These are phyloP conservation scores for Drechmeria coniospora DNA, from an alignment of 2,329 filamentous ascomycete genomes.

Conservation along the genomic window DNA sequence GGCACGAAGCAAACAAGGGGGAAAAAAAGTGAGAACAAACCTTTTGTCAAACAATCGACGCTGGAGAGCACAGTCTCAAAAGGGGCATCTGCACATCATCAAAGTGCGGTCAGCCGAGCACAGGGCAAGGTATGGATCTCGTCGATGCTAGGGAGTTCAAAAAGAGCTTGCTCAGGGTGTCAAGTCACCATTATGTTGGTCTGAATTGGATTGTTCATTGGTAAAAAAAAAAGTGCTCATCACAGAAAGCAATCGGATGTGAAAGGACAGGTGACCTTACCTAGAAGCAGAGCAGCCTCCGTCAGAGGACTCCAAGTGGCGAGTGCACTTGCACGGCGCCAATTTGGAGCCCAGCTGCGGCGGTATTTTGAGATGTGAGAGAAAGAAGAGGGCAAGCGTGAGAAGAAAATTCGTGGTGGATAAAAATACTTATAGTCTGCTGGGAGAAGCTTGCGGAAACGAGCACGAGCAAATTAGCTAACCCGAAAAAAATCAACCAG, in stretches of 20 bases:
- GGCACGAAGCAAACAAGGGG: constrained; percentile 5
- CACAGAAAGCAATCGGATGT: constrained; percentile 10
- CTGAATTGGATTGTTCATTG: constrained; percentile 49
- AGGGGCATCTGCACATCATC: too few relatives aligned
- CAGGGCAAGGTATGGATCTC: background rate
- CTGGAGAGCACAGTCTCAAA: too few relatives aligned
- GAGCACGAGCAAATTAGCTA: too few relatives aligned
- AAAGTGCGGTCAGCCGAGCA: constrained; percentile 8
- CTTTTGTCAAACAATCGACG: constrained; percentile 26
- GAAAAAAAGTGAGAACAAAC: constrained; percentile 20
- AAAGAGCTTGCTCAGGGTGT: constrained; percentile 36
- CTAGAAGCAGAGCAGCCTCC: constrained; percentile 3
- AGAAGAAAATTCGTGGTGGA: background rate
- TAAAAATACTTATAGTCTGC: too few relatives aligned
- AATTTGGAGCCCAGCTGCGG: constrained; percentile 2
- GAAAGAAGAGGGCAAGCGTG: constrained; percentile 4
- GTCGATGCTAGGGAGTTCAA: too few relatives aligned
- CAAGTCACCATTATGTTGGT: constrained; percentile 40
- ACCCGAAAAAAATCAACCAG: too few relatives aligned
- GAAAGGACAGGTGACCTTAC: constrained; percentile 2
- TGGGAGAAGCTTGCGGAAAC: too few relatives aligned
- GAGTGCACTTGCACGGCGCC: constrained; percentile 8
- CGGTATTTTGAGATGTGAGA: constrained; percentile 9
- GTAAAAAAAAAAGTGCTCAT: constrained; percentile 20
- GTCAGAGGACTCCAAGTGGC: background rate